Evolutionary conservation across 208 protist species (phyloP).

Genomic region (Novymonas esmeraldas): DNA sequence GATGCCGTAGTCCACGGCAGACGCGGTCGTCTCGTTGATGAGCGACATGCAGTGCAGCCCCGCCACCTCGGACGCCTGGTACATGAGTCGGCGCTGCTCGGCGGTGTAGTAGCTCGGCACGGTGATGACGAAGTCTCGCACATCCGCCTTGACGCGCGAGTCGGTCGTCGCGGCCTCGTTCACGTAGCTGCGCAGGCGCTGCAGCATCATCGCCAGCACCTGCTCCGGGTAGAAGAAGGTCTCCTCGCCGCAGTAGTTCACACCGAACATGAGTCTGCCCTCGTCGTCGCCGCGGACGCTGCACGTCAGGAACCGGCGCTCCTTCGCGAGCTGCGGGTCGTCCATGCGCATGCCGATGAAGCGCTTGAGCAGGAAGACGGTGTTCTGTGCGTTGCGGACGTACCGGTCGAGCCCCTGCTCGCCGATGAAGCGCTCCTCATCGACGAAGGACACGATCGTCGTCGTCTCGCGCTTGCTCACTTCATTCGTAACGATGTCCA

Average conservation of each 20-base stretch:
- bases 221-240: constrained; percentile 90
- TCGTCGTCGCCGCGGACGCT: constrained; percentile 59
- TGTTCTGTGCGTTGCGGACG: constrained; percentile 89
- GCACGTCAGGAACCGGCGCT: constrained; percentile 73
- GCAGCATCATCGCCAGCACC: constrained; percentile 92
- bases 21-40: constrained; percentile 91
- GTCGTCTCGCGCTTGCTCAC: constrained; percentile 89
- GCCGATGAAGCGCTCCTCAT: constrained; percentile 90
- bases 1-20: constrained; percentile 92
- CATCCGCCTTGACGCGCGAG: constrained; percentile 55
- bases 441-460: constrained; percentile 88
- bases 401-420: constrained; percentile 82
- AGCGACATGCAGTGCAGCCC: constrained; percentile 89
- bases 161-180: constrained; percentile 72
- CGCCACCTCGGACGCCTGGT: constrained; percentile 87
- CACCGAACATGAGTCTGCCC: constrained; percentile 81
- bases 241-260: constrained; percentile 78
- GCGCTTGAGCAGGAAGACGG: constrained; percentile 84
- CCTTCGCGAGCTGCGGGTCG: constrained; percentile 55
- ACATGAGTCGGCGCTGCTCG: constrained; percentile 79
- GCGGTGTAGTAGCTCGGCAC: constrained; percentile 89
- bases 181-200: constrained; percentile 79
- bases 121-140: constrained; percentile 84
- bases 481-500: constrained; percentile 93
- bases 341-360: constrained; percentile 89